Base-by-base conservation (phyloP, 176 grass and related monocot genomes). In the Pontederia crassipes region DNA sequence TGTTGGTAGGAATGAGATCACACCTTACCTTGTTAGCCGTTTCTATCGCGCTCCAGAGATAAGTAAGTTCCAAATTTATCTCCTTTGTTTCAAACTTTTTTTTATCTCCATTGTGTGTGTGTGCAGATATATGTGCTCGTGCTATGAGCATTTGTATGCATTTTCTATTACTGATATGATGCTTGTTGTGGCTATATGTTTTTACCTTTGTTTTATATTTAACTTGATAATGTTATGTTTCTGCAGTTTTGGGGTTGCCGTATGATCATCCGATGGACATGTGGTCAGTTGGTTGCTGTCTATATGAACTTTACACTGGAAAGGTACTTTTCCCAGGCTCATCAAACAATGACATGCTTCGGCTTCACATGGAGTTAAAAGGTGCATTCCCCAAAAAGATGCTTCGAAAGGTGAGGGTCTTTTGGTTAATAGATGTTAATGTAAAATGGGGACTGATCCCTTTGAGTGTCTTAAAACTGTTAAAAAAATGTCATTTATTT, bases 21-120 rank as follows among this genome's bases (percentile, higher is more conserved):
- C 94, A 5, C 94, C 94, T 48, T 98, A 98, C 66, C 87, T 98
- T 73, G 94, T 98, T 24, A 98, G 94, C 77, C 94, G 94, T 56
- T 98, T 98, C 76, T 98, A 98, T 62, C 77, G 94, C 58, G 88
- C 94, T 53, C 94, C 94, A 67, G 94, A 98, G 79, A 98, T 98
- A 77, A 98, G 94, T 98, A 66, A 98, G 94, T 92, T 81, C 55
- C 62, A 54, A 80, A 29, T 64, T 1, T 24, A 24, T 24, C 20
- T 24, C 20, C 20, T 24, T 24, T 24, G 20, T 24, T 24, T 24
- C 20, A 24, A 24, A 24, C 1, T 24, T 24, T 24, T 24, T 24
- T 24, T 69, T 28, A 57, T 45, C 52, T 35, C 54, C 77, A 24
- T 28, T 58, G 51, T 77, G 17, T 66, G 64, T 16, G 32, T 69